Conservation (phyloP, 2,329 filamentous ascomycete species). For the Aspergillus sp. region DNA sequence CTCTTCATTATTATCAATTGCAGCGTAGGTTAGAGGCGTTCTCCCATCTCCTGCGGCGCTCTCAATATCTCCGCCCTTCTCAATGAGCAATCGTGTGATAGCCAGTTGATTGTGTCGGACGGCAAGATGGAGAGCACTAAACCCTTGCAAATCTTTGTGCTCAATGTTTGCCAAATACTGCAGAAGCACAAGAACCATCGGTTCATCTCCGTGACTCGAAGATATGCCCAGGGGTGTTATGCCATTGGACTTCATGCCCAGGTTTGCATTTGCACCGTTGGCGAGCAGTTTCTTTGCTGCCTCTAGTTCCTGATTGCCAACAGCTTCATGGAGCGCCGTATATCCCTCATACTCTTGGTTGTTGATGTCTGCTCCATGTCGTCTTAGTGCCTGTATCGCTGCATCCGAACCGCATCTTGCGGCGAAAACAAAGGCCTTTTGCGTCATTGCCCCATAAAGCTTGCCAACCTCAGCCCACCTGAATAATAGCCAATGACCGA, state of each 20-base stretch:
- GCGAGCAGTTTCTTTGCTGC: conserved; percentile 17
- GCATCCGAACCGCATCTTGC: conserved; percentile 14
- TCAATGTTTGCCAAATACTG: conserved; percentile 12
- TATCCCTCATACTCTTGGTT: neutral
- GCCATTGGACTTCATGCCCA: neutral
- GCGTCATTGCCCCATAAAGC: conserved; percentile 3
- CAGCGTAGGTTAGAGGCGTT: conserved; percentile 8
- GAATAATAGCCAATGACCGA: conserved; percentile 22
- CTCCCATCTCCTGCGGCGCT: conserved; percentile 1
- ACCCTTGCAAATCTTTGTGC: neutral
- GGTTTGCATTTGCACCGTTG: conserved; percentile 23
- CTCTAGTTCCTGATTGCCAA: conserved; percentile 3
- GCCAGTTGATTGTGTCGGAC: neutral
- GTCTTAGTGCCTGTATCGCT: conserved; percentile 18
- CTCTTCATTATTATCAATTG: neutral
- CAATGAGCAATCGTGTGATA: conserved; percentile 2
- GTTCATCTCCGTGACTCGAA: conserved; percentile 15
- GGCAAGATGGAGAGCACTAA: conserved; percentile 7
- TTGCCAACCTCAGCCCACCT: conserved; percentile 20
- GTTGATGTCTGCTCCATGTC: conserved; percentile 23
- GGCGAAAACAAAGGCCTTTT: conserved; percentile 14
- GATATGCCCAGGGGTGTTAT: neutral
- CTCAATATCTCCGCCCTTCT: conserved; percentile 10
- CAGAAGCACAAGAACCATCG: conserved; percentile 5
- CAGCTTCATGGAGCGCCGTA: conserved; percentile 19